These are phyloP conservation scores for Tieghemiomyces parasiticus DNA, from an alignment of 192 early-diverging fungal genomes.

Conservation along the genomic window DNA sequence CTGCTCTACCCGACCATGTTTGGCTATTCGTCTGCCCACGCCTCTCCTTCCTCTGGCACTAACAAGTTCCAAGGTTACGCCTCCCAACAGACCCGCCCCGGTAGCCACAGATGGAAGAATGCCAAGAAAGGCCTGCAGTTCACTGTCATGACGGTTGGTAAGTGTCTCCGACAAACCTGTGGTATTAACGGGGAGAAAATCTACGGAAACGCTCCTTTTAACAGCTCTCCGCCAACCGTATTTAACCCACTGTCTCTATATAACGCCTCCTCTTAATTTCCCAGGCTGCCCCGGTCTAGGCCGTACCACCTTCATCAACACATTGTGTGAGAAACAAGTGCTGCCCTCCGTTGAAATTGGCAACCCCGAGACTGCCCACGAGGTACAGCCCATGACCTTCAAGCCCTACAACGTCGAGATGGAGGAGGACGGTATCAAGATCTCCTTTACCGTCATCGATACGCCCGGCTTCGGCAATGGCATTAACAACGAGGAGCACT, in stretches of 20 bases:
- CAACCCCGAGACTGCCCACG: conserved; percentile 57
- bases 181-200: no score
- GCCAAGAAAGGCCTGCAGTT: conserved; percentile 93
- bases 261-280: no score
- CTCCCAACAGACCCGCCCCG: conserved; percentile 19
- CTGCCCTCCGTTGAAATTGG: conserved; percentile 47
- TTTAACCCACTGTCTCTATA: no score
- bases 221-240: no score
- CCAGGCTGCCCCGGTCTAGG: conserved; percentile 86
- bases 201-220: no score
- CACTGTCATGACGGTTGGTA: conserved; percentile 94
- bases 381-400: conserved; percentile 81
- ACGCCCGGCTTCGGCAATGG: conserved; percentile 98
- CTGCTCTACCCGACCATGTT: no score
- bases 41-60: no score
- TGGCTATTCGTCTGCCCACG: no score
- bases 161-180: no score
- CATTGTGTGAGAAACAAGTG: conserved; percentile 74
- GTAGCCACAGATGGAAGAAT: conserved; percentile 71
- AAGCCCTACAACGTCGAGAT: conserved; percentile 84
- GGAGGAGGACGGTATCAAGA: conserved; percentile 96
- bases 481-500: conserved; percentile 86
- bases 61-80: conserved; percentile 1
- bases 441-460: conserved; percentile 93
- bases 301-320: conserved; percentile 98